Percentiles rank a stretch among this genome's conserved stretches.
phyloP scores from a whole-genome alignment of 208 protist species.

The Crithidia fasciculata region DNA sequence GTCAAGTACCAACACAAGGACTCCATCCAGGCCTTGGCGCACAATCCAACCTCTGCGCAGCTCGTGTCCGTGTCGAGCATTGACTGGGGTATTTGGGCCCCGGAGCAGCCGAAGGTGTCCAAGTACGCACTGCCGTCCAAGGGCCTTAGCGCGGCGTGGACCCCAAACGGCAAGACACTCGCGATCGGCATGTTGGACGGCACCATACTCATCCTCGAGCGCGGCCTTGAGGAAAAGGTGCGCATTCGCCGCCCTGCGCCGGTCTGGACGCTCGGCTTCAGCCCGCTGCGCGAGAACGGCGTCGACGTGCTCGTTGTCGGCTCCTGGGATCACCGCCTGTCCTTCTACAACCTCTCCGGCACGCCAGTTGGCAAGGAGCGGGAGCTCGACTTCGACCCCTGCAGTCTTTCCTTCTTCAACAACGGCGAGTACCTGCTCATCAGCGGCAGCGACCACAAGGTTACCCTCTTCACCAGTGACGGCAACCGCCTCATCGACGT shows the following conservation, averaged over 20 bases:
- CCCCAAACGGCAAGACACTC: conserved; percentile 92
- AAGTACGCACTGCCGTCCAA: conserved; percentile 90
- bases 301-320: conserved; percentile 93
- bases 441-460: conserved; percentile 92
- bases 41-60: conserved; percentile 91
- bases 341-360: conserved; percentile 95
- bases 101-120: conserved; percentile 89
- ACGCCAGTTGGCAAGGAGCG: conserved; percentile 68
- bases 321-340: conserved; percentile 95
- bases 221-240: conserved; percentile 56
- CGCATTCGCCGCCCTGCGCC: conserved; percentile 85
- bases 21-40: conserved; percentile 93
- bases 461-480: conserved; percentile 90
- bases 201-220: conserved; percentile 47
- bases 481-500: conserved; percentile 86
- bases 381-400: conserved; percentile 94
- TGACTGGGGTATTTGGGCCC: conserved; percentile 97
- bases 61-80: conserved; percentile 89
- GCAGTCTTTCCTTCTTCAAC: conserved; percentile 89
- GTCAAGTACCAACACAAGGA: conserved; percentile 96
- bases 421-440: conserved; percentile 95
- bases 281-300: conserved; percentile 84
- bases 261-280: conserved; percentile 95
- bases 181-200: conserved; percentile 94
- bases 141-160: conserved; percentile 93